Evolutionary conservation across 2,329 filamentous ascomycete species (phyloP).

Genomic region (Torrubiella hemipterigena): DNA sequence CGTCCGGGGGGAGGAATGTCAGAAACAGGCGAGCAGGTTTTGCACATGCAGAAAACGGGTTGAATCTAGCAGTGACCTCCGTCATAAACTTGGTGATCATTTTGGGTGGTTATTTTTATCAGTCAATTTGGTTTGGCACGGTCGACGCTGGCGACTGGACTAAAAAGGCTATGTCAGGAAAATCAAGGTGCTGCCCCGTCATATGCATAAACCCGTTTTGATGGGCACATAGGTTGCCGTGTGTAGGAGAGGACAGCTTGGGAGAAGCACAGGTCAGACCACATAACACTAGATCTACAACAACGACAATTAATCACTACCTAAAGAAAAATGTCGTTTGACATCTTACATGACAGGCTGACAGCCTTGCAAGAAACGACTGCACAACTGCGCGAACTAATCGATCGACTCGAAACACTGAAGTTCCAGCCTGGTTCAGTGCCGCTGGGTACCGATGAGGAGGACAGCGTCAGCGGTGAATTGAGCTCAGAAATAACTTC

Average conservation of each 20-base stretch:
- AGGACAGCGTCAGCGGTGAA: conserved; percentile 51
- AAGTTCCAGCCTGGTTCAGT: conserved; percentile 47
- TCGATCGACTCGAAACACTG: conserved; percentile 45
- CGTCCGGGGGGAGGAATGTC: conserved; percentile 68
- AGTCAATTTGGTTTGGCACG: no score
- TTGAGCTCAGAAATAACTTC: conserved; percentile 72
- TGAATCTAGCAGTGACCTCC: conserved; percentile 76
- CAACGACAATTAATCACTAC: conserved; percentile 5
- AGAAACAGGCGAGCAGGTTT: conserved; percentile 84
- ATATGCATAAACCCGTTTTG: conserved; percentile 2
- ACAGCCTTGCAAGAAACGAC: conserved; percentile 49
- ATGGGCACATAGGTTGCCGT: background rate
- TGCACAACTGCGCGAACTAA: conserved; percentile 43
- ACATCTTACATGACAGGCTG: conserved; percentile 50
- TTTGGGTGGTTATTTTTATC: conserved; percentile 16
- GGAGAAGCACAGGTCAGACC: no score
- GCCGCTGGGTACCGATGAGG: conserved; percentile 34
- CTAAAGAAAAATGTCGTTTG: conserved; percentile 36
- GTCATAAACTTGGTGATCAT: conserved; percentile 87
- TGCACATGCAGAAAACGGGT: conserved; percentile 71
- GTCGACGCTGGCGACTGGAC: no score
- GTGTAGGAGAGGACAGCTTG: conserved; percentile 1
- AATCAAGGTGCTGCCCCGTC: background rate
- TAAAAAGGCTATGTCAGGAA: no score
- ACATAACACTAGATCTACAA: no score